Base-by-base conservation (phyloP, 2,329 filamentous ascomycete genomes). In the Ceratocystis diversiconidia region DNA sequence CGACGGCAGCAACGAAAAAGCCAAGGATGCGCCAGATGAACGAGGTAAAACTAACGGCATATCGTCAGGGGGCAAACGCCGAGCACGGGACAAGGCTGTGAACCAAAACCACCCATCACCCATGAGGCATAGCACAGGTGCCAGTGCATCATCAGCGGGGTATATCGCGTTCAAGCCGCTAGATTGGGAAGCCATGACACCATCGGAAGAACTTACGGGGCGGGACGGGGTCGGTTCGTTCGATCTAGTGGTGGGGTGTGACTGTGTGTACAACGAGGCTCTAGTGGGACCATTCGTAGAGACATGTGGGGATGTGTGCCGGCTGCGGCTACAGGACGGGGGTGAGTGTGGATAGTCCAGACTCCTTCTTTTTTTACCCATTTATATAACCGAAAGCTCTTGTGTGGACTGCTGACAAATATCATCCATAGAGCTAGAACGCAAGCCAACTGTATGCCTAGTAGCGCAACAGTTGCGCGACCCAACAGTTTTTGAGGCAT, bases 221-320 rank as follows among this genome's bases (percentile, higher is more conserved):
- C 17, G 32, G 43, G 22, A 12, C n/a, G 46, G 59, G 1, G 44
- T 57, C 19, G 44, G 28, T 15, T 62, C 32, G 25, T 87, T 94
- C 69, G 88, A 95, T 71, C 75, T 85, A 15, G 78, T 97, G 10
- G 73, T 97, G 44, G 90, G 91, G 3, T 95, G 90, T 72, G 94
- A 99, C 74, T 96, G 92, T 74, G 87, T 99, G 70, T 99, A 95
- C 78, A 99, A 97, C 75, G 89, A 96, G 69, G 83, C 88, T 1
- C 81, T 97, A 2, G 83, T 97, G 28, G 78, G 82, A 55, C 90
- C 92, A 0, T 83, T 97, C 61, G 88, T 94, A n/a, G 82, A 86
- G 70, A 88, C 90, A 0, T 95, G 89, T 73, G 83, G 79, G 5
- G 88, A 95, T 68, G 80, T 85, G 28, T 95, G 90, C 74, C 76